Conservation (phyloP, 148 eudicot species). For the Salicornia ramosissima region DNA sequence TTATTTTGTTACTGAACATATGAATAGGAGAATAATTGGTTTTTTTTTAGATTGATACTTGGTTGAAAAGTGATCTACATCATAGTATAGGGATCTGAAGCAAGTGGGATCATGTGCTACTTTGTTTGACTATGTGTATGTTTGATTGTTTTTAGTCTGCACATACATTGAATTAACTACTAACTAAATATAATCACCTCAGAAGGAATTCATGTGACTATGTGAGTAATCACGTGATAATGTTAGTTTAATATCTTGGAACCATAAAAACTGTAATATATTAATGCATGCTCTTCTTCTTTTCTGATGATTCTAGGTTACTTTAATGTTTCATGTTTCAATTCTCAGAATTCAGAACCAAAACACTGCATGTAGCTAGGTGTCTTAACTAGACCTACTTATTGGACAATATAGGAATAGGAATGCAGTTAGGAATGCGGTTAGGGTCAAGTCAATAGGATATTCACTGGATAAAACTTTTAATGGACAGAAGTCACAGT, state of each 20-base stretch:
- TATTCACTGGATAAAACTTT: too few relatives aligned
- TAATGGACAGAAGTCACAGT: too few relatives aligned
- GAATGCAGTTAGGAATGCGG: too few relatives aligned
- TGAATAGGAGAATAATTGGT: too few relatives aligned
- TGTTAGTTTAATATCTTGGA: conserved; percentile 25
- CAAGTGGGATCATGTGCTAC: conserved; percentile 59
- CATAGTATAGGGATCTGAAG: conserved; percentile 34
- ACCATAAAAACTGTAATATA: conserved; percentile 13
- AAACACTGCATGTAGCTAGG: not conserved
- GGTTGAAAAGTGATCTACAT: not conserved
- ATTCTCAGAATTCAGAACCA: conserved; percentile 19
- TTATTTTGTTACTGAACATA: too few relatives aligned
- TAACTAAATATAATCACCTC: conserved; percentile 18
- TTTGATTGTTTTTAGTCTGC: conserved; percentile 17
- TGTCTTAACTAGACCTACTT: too few relatives aligned
- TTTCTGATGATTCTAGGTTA: conserved; percentile 17
- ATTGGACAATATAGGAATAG: too few relatives aligned
- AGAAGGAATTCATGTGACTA: conserved; percentile 42
- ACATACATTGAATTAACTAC: conserved; percentile 18
- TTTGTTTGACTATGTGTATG: conserved; percentile 31
- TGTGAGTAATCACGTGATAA: conserved; percentile 57
- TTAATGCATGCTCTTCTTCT: conserved; percentile 17
- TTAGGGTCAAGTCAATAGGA: too few relatives aligned
- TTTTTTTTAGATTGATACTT: too few relatives aligned
- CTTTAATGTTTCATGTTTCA: conserved; percentile 8